Conservation (phyloP, 2,329 filamentous ascomycete species). For the Dothistroma septosporum region DNA sequence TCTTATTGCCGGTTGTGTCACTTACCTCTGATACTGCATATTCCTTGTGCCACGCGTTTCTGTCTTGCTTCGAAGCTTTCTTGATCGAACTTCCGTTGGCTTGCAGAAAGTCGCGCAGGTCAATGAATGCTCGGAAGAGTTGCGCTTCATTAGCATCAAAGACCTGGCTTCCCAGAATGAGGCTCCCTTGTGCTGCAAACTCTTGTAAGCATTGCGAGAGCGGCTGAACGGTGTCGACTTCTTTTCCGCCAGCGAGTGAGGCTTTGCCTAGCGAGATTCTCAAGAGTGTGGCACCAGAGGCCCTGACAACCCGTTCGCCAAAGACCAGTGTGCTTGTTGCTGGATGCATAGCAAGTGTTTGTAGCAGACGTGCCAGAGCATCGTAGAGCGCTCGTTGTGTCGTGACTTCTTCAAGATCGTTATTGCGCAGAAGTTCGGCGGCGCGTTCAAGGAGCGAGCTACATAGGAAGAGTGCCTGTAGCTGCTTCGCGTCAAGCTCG, state of each 20-base stretch:
- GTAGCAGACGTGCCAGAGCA: conserved; percentile 40
- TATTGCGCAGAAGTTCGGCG: conserved; percentile 41
- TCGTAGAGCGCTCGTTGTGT: conserved; percentile 37
- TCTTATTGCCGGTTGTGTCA: no score
- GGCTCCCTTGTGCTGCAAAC: conserved; percentile 33
- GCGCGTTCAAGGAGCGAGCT: conserved; percentile 38
- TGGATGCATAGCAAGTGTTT: conserved; percentile 33
- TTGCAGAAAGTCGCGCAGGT: conserved; percentile 7
- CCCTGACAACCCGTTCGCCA: conserved; percentile 34
- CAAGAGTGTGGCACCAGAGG: conserved; percentile 36
- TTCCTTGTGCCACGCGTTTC: conserved; percentile 27
- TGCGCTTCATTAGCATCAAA: conserved; percentile 24
- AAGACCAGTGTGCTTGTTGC: conserved; percentile 35
- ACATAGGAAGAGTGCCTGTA: conserved; percentile 35
- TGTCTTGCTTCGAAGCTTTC: conserved; percentile 11
- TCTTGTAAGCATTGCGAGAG: conserved; percentile 30
- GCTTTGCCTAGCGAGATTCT: conserved; percentile 32
- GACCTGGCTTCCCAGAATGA: conserved; percentile 28
- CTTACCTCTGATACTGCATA: conserved; percentile 34
- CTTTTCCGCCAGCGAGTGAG: conserved; percentile 8
- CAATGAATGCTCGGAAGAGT: conserved; percentile 10
- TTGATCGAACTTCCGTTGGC: conserved; percentile 1
- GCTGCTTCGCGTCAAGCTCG: conserved; percentile 31
- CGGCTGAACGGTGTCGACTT: conserved; percentile 21
- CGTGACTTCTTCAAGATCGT: conserved; percentile 38